These are phyloP conservation scores for Pyracantha coccinea DNA, from an alignment of 331 rosid species.

Conservation along the genomic window DNA sequence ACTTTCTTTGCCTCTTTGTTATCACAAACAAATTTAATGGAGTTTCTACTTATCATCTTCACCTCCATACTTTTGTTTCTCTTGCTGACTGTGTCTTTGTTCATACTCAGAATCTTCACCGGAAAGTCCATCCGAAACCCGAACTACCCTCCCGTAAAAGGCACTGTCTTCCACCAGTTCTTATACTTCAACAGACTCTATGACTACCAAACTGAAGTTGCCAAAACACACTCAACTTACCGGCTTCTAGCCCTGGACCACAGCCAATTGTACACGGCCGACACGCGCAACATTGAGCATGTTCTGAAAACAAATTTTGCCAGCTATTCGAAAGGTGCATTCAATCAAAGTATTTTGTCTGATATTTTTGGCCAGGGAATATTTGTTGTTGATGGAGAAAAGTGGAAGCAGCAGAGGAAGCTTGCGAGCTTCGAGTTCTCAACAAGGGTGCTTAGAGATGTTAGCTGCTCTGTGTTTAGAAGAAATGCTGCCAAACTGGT, in stretches of 20 bases:
- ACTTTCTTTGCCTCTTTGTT: neutral
- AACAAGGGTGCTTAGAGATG: slow-evolving; percentile 39
- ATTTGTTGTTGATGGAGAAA: slow-evolving; percentile 45
- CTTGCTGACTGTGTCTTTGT: slow-evolving; percentile 6
- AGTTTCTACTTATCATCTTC: neutral
- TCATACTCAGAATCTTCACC: slow-evolving; percentile 12
- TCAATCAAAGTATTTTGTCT: neutral
- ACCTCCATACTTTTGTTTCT: slow-evolving; percentile 12
- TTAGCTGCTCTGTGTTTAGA: slow-evolving; percentile 36
- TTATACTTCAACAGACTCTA: slow-evolving; percentile 33
- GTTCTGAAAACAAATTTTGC: slow-evolving; percentile 8
- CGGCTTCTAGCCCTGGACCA: neutral
- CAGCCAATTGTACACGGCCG: slow-evolving; percentile 23
- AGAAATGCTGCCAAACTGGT: slow-evolving; percentile 36
- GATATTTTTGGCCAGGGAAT: slow-evolving; percentile 59
- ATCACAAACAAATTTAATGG: slow-evolving; percentile 11
- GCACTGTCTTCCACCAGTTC: slow-evolving; percentile 30
- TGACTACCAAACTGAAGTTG: slow-evolving; percentile 26
- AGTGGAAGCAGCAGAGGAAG: slow-evolving; percentile 56
- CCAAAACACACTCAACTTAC: slow-evolving; percentile 13
- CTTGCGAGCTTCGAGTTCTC: slow-evolving; percentile 51
- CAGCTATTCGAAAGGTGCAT: slow-evolving; percentile 10
- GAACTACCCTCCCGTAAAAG: slow-evolving; percentile 38
- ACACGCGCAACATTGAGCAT: slow-evolving; percentile 23
- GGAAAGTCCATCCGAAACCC: slow-evolving; percentile 37